Evolutionary conservation across 192 early-diverging fungal genomes (phyloP).

Genomic region (Mortierella hygrophila): DNA sequence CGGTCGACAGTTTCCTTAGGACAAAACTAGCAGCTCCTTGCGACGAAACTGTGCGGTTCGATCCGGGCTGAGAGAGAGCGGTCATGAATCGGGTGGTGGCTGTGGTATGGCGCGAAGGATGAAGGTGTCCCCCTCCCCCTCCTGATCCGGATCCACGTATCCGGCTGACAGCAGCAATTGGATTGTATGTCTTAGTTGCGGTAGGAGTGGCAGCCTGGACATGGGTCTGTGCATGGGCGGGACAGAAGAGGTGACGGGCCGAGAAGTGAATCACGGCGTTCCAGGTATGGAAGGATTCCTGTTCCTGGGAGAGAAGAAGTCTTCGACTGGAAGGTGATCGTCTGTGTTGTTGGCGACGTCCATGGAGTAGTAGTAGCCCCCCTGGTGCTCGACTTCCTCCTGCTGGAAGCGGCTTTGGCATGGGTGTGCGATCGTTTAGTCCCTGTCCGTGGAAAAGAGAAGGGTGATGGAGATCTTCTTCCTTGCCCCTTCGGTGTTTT

Average conservation of each 20-base stretch:
- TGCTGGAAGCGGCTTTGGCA: conserved; percentile 41
- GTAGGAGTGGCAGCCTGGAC: neutral
- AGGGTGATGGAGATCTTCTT: neutral
- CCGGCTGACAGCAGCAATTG: neutral
- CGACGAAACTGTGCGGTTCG: neutral
- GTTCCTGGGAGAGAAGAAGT: neutral
- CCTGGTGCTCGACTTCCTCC: conserved; percentile 6
- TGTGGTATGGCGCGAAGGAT: neutral
- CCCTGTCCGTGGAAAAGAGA: neutral
- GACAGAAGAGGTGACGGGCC: conserved; percentile 44
- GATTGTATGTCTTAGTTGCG: neutral
- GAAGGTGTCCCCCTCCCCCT: neutral
- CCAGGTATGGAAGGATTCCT: conserved; percentile 24
- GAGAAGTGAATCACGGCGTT: conserved; percentile 48
- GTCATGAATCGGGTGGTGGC: neutral
- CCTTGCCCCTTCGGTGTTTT: neutral
- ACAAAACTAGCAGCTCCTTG: neutral
- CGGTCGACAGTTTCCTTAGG: neutral
- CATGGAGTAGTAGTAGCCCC: neutral
- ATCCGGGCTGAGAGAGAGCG: neutral
- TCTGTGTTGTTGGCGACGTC: conserved; percentile 3
- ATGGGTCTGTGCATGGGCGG: conserved; percentile 24
- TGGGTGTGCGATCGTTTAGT: conserved; percentile 5
- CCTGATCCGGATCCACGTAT: neutral
- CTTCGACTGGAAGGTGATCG: neutral